These are phyloP conservation scores for Scalesia atractyloides DNA, from an alignment of 129 eudicot genomes.

Conservation along the genomic window DNA sequence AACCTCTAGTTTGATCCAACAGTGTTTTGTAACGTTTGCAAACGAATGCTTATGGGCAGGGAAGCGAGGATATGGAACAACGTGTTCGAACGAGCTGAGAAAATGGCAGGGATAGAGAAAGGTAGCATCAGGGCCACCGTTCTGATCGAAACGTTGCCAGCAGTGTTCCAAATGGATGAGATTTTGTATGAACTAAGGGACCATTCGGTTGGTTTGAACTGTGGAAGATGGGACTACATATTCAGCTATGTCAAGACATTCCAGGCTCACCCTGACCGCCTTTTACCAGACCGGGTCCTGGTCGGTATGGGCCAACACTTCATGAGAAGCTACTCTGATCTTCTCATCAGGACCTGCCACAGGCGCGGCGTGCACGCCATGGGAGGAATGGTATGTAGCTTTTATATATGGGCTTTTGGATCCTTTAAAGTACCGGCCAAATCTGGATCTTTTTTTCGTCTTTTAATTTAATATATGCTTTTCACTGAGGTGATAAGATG, in stretches of 20 bases:
- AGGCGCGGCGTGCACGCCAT: slow-evolving; percentile 94
- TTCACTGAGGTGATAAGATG: no score
- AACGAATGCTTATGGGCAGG: slow-evolving; percentile 41
- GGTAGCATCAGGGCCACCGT: slow-evolving; percentile 97
- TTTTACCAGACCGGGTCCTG: slow-evolving; percentile 75
- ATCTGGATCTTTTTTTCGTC: no score
- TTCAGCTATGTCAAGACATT: slow-evolving; percentile 94
- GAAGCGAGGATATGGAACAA: slow-evolving; percentile 96
- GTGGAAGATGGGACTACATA: slow-evolving; percentile 98
- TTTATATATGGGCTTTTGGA: not conserved
- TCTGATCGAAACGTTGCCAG: slow-evolving; percentile 92
- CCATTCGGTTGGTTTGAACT: slow-evolving; percentile 88
- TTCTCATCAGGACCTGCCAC: slow-evolving; percentile 87
- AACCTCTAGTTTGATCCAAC: not conserved
- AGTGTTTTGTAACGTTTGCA: not conserved
- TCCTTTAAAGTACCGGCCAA: not conserved
- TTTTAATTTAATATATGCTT: no score
- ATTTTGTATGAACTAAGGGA: slow-evolving; percentile 78
- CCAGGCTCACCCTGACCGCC: slow-evolving; percentile 87
- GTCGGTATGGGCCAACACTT: slow-evolving; percentile 95
- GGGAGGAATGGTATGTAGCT: slow-evolving; percentile 87
- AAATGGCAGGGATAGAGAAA: slow-evolving; percentile 68
- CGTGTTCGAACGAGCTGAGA: slow-evolving; percentile 82
- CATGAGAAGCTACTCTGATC: slow-evolving; percentile 93
- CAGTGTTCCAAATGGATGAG: slow-evolving; percentile 93